Conservation (phyloP, 2,329 filamentous ascomycete genomes). For the Chaetomiaceae sp. region DNA sequence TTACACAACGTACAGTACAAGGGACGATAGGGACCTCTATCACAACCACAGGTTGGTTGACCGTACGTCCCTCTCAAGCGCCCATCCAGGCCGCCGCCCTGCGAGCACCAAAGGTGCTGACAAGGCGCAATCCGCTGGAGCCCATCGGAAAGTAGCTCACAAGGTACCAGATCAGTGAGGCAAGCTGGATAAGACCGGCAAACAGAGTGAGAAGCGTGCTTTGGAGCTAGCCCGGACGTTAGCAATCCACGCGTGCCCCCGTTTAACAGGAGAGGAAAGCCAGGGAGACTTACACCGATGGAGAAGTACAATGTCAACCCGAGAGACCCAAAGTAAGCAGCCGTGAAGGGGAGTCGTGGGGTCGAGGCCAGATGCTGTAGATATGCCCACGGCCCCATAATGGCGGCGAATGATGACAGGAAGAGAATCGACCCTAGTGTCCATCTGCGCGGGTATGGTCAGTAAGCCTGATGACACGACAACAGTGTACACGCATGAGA, state of each 20-base stretch:
- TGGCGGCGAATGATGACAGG: conserved; percentile 83
- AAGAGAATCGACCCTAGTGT: conserved; percentile 88
- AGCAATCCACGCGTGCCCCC: conserved; percentile 18
- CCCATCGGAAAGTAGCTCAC: conserved; percentile 99
- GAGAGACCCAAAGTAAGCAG: conserved; percentile 92
- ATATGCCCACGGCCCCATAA: conserved; percentile 88
- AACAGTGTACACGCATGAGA: not conserved
- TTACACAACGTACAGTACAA: conserved; percentile 5
- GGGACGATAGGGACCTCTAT: too few relatives aligned
- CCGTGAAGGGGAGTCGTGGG: conserved; percentile 84
- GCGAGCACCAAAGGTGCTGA: conserved; percentile 78
- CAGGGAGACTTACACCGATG: conserved; percentile 66
- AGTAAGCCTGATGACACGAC: conserved; percentile 3
- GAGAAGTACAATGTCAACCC: conserved; percentile 86
- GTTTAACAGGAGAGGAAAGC: not conserved
- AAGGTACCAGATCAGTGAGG: conserved; percentile 83
- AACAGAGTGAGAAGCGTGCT: conserved; percentile 81
- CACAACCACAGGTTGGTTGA: not conserved
- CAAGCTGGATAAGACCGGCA: conserved; percentile 76
- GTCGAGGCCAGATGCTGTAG: conserved; percentile 77
- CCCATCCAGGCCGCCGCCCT: conserved; percentile 86
- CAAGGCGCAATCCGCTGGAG: conserved; percentile 77
- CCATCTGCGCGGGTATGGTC: conserved; percentile 62
- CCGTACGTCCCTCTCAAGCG: conserved; percentile 49
- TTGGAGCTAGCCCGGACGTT: conserved; percentile 58